A percentile compares a stretch with the other conserved stretches of the same genome.
These are phyloP conservation scores for Bromus sterilis DNA, from an alignment of 176 grass and related monocot genomes.

Conservation along the genomic window DNA sequence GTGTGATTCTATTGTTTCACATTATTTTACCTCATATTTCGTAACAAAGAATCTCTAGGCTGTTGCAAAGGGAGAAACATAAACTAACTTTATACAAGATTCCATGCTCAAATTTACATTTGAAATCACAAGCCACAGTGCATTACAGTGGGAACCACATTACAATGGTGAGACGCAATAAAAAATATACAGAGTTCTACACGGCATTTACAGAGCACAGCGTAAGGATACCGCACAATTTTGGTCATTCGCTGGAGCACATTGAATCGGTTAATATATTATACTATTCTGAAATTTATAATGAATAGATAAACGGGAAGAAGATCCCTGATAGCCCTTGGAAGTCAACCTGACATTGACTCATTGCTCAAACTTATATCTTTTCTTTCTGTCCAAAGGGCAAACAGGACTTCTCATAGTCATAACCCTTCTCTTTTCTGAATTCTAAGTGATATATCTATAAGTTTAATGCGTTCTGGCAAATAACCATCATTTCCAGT, in stretches of 20 bases:
- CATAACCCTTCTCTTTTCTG: neutral
- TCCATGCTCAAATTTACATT: neutral
- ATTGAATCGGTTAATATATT: neutral
- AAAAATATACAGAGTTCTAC: slow-evolving; percentile 2
- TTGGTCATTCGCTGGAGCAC: neutral
- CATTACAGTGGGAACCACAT: neutral
- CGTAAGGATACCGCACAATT: neutral
- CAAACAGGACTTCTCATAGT: neutral
- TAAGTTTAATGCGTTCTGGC: neutral
- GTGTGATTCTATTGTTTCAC: neutral
- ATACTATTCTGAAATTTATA: neutral
- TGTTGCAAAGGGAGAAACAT: neutral
- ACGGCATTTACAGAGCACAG: neutral
- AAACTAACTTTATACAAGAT: neutral
- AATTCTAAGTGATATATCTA: neutral
- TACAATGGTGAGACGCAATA: neutral
- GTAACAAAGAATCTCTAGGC: neutral
- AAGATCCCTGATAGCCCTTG: neutral
- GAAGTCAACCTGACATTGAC: neutral
- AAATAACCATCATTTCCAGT: neutral
- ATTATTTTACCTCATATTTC: neutral
- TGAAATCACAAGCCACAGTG: neutral
- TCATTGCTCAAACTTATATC: neutral
- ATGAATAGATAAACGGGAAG: neutral
- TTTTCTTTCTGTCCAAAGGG: neutral